Evolutionary conservation across 164 flowering plant genomes (phyloP).

Genomic region (Annona cherimola): DNA sequence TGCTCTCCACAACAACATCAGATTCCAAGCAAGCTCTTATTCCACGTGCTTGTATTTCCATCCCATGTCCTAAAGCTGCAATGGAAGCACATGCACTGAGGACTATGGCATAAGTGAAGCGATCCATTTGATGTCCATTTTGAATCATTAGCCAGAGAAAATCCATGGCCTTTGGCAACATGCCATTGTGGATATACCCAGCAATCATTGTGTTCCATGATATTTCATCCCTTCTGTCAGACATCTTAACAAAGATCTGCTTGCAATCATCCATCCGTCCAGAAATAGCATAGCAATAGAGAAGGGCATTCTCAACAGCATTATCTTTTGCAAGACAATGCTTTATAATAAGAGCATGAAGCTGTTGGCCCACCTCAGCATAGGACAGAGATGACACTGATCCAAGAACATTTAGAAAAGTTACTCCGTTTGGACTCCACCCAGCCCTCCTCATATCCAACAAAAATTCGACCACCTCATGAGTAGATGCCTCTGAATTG

Average conservation of each 20-base stretch:
- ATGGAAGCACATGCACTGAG: constrained; percentile 93
- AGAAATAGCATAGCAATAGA: constrained; percentile 74
- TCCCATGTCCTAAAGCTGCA: constrained; percentile 78
- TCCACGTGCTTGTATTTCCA: constrained; percentile 82
- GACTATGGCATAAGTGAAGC: constrained; percentile 76
- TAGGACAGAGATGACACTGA: constrained; percentile 55
- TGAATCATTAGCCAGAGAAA: constrained; percentile 74
- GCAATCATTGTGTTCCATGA: constrained; percentile 89
- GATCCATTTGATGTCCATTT: constrained; percentile 57
- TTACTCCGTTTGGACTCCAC: constrained; percentile 56
- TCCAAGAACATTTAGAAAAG: constrained; percentile 63
- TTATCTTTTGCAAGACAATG: constrained; percentile 29
- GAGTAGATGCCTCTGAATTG: constrained; percentile 35
- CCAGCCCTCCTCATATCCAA: constrained; percentile 60
- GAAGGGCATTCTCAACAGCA: constrained; percentile 63
- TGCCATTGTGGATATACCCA: constrained; percentile 73
- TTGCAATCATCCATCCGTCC: constrained; percentile 65
- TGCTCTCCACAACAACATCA: constrained; percentile 87
- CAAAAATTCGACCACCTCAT: constrained; percentile 44
- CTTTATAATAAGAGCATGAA: constrained; percentile 64
- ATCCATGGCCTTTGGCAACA: constrained; percentile 64
- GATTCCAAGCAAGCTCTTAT: constrained; percentile 57
- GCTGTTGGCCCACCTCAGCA: constrained; percentile 44
- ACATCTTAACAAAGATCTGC: constrained; percentile 55
- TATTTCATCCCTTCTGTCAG: constrained; percentile 62